A percentile compares a stretch with the other conserved stretches of the same genome.
phyloP scores from a whole-genome alignment of 2,329 filamentous ascomycete species.

The Pestalotiopsis sp. region DNA sequence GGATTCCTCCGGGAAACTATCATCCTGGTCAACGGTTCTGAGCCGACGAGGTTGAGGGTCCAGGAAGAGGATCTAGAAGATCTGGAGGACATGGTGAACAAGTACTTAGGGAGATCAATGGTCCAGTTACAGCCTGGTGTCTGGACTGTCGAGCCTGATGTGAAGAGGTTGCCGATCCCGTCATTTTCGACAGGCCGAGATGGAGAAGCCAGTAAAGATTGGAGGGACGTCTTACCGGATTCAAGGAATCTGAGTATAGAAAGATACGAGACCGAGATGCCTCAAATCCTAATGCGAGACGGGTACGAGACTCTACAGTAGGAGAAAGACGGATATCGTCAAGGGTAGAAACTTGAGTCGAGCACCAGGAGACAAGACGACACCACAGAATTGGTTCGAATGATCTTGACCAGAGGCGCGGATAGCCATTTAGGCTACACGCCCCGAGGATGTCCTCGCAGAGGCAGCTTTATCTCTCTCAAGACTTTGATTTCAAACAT shows the following conservation, averaged over 20 bases:
- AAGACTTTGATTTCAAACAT: not conserved
- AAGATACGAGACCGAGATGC: not conserved
- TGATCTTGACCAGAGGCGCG: not conserved
- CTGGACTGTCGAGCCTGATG: not conserved
- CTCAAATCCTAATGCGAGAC: not conserved
- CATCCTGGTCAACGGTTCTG: not conserved
- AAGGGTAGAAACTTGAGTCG: not conserved
- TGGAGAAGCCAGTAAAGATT: not conserved
- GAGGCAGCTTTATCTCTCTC: not conserved
- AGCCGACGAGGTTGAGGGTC: not conserved
- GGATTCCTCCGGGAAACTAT: not conserved
- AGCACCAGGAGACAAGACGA: not conserved
- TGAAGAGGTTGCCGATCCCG: not conserved
- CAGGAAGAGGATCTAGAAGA: not conserved
- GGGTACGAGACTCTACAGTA: not conserved
- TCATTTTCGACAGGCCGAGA: not conserved
- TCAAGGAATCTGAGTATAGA: not conserved
- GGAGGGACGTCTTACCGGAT: not conserved
- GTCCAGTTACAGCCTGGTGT: not conserved
- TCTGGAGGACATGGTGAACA: not conserved
- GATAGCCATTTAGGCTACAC: not conserved
- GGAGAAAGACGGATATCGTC: not conserved
- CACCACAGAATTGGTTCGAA: not conserved
- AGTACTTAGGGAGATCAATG: not conserved
- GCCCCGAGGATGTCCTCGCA: not conserved